Evolutionary conservation across 441 rosid genomes (phyloP).

Genomic region (Populus hybrid): DNA sequence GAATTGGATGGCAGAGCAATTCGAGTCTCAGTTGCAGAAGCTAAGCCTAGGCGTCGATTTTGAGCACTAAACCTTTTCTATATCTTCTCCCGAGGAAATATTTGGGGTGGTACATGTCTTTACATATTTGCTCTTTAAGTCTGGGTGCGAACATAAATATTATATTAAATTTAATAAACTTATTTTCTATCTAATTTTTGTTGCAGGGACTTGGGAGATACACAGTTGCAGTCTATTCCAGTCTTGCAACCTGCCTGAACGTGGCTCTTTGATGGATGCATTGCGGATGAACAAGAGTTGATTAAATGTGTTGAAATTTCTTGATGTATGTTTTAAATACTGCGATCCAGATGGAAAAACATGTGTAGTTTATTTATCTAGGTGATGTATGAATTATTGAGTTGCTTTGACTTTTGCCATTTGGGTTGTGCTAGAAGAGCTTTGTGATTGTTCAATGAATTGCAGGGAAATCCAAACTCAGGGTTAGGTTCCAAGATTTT

Average conservation of each 20-base stretch:
- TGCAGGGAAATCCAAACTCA: slow-evolving; percentile 13
- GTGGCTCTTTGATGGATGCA: background rate
- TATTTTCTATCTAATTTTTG: slow-evolving; percentile 1
- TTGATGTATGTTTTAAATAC: slow-evolving; percentile 18
- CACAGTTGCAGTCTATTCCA: slow-evolving; percentile 11
- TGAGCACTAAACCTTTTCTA: slow-evolving; percentile 29
- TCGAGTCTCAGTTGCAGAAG: slow-evolving; percentile 82
- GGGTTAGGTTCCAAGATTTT: background rate
- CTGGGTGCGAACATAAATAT: background rate
- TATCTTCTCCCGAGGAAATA: slow-evolving; percentile 3
- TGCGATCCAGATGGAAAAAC: slow-evolving; percentile 19
- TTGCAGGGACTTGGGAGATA: slow-evolving; percentile 12
- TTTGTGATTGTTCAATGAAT: slow-evolving; percentile 14
- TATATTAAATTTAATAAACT: background rate
- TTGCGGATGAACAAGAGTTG: slow-evolving; percentile 11
- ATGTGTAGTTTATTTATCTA: slow-evolving; percentile 14
- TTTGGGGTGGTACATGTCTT: slow-evolving; percentile 24
- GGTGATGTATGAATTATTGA: slow-evolving; percentile 13
- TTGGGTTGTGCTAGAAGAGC: background rate
- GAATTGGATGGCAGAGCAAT: slow-evolving; percentile 87
- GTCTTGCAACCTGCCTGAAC: background rate
- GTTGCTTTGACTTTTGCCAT: slow-evolving; percentile 1
- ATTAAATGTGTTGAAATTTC: slow-evolving; percentile 9
- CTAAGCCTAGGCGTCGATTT: slow-evolving; percentile 77
- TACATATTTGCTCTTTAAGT: background rate